These are phyloP conservation scores for Piedraia hortae DNA, from an alignment of 2,329 filamentous ascomycete species.

Conservation along the genomic window DNA sequence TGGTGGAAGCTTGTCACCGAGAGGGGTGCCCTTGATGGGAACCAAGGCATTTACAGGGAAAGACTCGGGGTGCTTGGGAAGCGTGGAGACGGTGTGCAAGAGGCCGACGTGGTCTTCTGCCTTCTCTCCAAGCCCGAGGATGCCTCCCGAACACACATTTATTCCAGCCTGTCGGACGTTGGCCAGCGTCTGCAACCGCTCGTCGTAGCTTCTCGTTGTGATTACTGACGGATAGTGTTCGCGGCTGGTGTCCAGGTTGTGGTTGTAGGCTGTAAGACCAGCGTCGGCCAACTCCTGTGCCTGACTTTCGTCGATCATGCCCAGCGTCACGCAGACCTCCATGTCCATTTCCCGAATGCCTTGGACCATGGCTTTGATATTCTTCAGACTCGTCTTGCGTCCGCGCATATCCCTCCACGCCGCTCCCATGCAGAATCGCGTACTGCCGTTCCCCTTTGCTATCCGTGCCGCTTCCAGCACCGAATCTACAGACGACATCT, in stretches of 20 bases:
- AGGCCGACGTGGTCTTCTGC: slow-evolving; percentile 56
- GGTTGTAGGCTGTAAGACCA: slow-evolving; percentile 75
- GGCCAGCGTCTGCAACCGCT: slow-evolving; percentile 50
- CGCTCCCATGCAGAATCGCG: slow-evolving; percentile 83
- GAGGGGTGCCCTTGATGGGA: slow-evolving; percentile 67
- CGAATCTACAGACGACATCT: slow-evolving; percentile 51
- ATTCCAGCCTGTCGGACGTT: slow-evolving; percentile 68
- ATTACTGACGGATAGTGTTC: slow-evolving; percentile 76
- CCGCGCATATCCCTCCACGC: slow-evolving; percentile 88
- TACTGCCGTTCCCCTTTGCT: slow-evolving; percentile 62
- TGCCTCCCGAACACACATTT: slow-evolving; percentile 73
- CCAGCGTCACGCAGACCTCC: slow-evolving; percentile 80
- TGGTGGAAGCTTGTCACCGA: slow-evolving; percentile 29
- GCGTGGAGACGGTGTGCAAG: slow-evolving; percentile 52
- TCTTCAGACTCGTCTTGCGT: slow-evolving; percentile 55
- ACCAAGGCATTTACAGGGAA: slow-evolving; percentile 82
- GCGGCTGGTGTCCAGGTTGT: slow-evolving; percentile 73
- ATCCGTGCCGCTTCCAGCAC: slow-evolving; percentile 52
- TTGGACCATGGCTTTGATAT: slow-evolving; percentile 63
- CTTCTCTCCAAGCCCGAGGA: slow-evolving; percentile 59
- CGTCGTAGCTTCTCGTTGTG: slow-evolving; percentile 64
- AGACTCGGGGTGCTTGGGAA: slow-evolving; percentile 62
- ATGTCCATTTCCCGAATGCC: slow-evolving; percentile 60
- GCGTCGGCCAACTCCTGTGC: slow-evolving; percentile 60
- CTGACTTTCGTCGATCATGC: slow-evolving; percentile 58